A percentile compares a stretch with the other conserved stretches of the same genome.
Evolutionary conservation across 495 filamentous ascomycete genomes (phyloP).

Genomic region (Hypoxylon rickii): DNA sequence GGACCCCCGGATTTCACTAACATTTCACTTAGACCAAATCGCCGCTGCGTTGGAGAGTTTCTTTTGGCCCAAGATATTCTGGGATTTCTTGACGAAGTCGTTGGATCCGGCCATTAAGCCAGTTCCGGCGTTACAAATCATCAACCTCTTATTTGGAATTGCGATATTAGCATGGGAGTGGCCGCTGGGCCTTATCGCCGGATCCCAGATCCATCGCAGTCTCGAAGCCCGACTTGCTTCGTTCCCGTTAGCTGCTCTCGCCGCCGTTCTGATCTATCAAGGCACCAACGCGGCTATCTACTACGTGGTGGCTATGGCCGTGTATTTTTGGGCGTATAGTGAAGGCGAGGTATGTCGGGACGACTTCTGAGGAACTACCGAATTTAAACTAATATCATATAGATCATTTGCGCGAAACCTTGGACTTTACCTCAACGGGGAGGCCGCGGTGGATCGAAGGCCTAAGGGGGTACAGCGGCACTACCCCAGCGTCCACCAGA

Average conservation of each 20-base stretch:
- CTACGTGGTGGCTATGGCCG: slow-evolving; percentile 81
- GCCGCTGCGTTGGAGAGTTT: slow-evolving; percentile 81
- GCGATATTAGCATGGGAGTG: slow-evolving; percentile 87
- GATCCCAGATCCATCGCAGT: slow-evolving; percentile 76
- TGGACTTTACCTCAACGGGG: slow-evolving; percentile 57
- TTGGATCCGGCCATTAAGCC: slow-evolving; percentile 86
- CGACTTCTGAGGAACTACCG: not conserved
- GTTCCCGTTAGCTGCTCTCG: slow-evolving; percentile 78
- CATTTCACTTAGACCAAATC: slow-evolving; percentile 71
- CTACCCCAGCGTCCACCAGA: slow-evolving; percentile 6
- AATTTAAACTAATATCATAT: slow-evolving; percentile 12
- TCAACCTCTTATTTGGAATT: slow-evolving; percentile 92
- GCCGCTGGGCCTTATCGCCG: slow-evolving; percentile 71
- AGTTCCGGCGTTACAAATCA: slow-evolving; percentile 84
- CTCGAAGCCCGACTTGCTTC: slow-evolving; percentile 84
- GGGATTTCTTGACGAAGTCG: slow-evolving; percentile 93
- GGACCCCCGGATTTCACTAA: slow-evolving; percentile 36
- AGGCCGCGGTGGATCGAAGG: slow-evolving; percentile 41
- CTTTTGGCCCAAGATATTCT: slow-evolving; percentile 99
- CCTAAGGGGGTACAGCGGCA: slow-evolving; percentile 31
- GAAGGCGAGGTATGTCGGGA: slow-evolving; percentile 83
- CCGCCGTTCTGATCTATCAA: slow-evolving; percentile 83
- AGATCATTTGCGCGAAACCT: slow-evolving; percentile 57
- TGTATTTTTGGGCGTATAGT: slow-evolving; percentile 96
- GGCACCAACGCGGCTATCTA: slow-evolving; percentile 90